Evolutionary conservation across 225 moss, liverwort and hornwort species (phyloP).

Genomic region (Physcomitrellopsis africana): DNA sequence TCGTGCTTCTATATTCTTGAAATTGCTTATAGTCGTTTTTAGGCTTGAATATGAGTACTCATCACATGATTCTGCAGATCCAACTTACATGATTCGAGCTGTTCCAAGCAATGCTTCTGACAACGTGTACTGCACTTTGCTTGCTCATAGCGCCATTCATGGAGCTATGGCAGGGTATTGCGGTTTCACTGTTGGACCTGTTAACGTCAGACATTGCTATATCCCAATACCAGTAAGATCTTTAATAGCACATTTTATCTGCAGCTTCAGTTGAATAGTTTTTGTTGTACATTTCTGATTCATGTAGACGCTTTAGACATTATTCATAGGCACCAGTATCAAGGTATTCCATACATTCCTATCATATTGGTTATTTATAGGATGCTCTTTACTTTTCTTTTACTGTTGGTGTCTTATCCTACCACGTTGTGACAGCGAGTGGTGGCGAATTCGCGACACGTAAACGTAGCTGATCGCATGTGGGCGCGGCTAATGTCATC

Average conservation of each 20-base stretch:
- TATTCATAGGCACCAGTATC: too few species aligned
- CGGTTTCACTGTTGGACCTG: conserved; percentile 68
- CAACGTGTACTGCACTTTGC: conserved; percentile 79
- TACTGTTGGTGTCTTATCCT: background rate
- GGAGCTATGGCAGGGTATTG: conserved; percentile 83
- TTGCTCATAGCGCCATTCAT: conserved; percentile 80
- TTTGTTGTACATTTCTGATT: conserved; percentile 14
- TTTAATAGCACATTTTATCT: too few species aligned
- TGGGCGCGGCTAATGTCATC: conserved; percentile 70
- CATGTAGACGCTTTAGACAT: background rate
- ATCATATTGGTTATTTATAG: background rate
- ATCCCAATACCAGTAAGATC: conserved; percentile 55
- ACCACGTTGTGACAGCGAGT: conserved; percentile 41
- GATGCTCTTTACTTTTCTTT: too few species aligned
- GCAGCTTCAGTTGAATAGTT: background rate
- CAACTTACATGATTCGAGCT: conserved; percentile 81
- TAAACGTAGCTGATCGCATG: conserved; percentile 57
- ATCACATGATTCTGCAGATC: conserved; percentile 54
- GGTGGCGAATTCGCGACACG: conserved; percentile 48
- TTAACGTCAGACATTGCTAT: conserved; percentile 70
- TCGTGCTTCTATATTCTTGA: background rate
- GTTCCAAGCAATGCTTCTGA: conserved; percentile 77
- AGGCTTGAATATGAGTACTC: background rate
- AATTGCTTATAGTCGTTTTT: too few species aligned
- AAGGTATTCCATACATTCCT: too few species aligned